Conservation (phyloP, 257 asterid species). For the Rhazya stricta region DNA sequence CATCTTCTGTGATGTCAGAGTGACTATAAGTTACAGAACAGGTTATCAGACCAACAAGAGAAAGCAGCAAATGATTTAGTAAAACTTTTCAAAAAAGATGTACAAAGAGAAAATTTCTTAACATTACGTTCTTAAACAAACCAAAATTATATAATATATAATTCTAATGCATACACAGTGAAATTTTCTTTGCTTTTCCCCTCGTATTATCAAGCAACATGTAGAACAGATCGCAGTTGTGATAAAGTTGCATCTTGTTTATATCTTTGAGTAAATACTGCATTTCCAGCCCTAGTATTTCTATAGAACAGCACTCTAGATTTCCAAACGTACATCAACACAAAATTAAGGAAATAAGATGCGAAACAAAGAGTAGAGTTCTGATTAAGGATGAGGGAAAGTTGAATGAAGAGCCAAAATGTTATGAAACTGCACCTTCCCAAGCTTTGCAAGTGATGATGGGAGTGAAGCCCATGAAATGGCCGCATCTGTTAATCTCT, state of each 20-base stretch:
- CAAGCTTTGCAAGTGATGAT: slow-evolving; percentile 76
- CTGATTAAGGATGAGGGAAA: slow-evolving; percentile 9
- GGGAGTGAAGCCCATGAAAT: slow-evolving; percentile 82
- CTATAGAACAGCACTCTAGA: background rate
- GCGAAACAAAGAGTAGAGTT: slow-evolving; percentile 1
- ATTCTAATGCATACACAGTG: background rate
- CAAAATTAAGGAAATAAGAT: background rate
- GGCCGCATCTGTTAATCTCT: slow-evolving; percentile 60
- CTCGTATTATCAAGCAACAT: background rate
- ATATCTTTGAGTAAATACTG: background rate
- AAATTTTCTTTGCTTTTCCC: background rate
- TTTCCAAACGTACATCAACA: background rate
- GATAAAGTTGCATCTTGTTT: background rate
- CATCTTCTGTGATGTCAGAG: background rate
- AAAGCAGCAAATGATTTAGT: background rate
- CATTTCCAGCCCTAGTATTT: background rate
- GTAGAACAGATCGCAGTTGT: background rate
- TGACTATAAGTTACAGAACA: background rate
- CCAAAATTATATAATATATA: background rate
- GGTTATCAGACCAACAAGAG: background rate
- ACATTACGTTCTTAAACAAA: background rate
- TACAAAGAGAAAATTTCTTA: background rate
- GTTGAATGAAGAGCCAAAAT: slow-evolving; percentile 8
- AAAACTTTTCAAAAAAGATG: background rate
- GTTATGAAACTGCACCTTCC: slow-evolving; percentile 53